Conservation (phyloP, 2,329 filamentous ascomycete species). For the Coleophoma crateriformis region DNA sequence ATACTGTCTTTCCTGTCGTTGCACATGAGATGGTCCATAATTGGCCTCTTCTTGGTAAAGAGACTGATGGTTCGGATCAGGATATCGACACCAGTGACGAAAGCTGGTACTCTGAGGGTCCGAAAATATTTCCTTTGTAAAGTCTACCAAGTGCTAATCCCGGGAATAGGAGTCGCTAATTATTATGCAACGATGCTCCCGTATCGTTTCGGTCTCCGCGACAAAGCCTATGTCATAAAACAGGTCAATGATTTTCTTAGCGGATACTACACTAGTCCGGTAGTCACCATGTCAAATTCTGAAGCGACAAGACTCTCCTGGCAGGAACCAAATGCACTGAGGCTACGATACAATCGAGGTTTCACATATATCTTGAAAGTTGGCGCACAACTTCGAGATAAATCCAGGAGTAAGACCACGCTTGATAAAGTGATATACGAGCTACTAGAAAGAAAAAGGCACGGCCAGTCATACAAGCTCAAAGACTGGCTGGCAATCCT, state of each 20-base stretch:
- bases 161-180: not conserved
- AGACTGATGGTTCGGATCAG: not conserved
- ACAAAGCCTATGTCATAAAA: not conserved
- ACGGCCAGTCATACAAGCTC: not conserved
- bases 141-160: not conserved
- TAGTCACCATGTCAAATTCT: not conserved
- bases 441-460: not conserved
- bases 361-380: not conserved
- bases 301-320: not conserved
- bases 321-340: not conserved
- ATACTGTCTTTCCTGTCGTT: not conserved
- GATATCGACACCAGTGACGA: not conserved
- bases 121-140: not conserved
- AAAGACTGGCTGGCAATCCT: not conserved
- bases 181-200: not conserved
- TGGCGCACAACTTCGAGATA: not conserved
- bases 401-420: not conserved
- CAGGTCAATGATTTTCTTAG: not conserved
- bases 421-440: not conserved
- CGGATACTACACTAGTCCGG: not conserved
- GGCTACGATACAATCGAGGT: not conserved
- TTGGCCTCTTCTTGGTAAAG: not conserved
- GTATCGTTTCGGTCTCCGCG: not conserved
- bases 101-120: not conserved
- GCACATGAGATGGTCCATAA: not conserved